These are phyloP conservation scores for Ophryocystis elektroscirrha DNA, from an alignment of 169 alveolate species.

Conservation along the genomic window DNA sequence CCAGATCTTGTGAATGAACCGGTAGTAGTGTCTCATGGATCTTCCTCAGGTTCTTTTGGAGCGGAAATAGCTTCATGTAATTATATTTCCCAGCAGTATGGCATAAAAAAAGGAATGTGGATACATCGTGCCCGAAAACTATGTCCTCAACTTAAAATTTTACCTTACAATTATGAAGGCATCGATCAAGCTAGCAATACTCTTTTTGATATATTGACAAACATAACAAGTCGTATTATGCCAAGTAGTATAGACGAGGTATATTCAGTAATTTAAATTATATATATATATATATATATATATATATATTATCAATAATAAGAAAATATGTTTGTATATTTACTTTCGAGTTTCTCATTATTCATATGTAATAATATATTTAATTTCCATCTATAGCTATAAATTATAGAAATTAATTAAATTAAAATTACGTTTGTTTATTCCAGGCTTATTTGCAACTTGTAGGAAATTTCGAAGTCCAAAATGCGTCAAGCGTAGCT, in stretches of 20 bases:
- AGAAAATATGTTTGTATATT: no score
- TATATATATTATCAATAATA: no score
- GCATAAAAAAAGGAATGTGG: conserved; percentile 16
- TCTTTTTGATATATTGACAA: conserved; percentile 1
- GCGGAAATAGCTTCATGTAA: conserved; percentile 15
- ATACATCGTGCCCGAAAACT: conserved; percentile 5
- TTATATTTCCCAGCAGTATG: conserved; percentile 5
- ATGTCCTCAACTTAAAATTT: conserved; percentile 8
- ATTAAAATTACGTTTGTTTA: no score
- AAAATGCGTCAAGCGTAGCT: conserved; percentile 1
- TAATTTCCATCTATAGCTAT: no score
- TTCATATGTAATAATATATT: no score
- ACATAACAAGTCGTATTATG: conserved; percentile 1
- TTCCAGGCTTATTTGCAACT: no score
- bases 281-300: neutral
- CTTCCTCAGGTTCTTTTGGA: neutral
- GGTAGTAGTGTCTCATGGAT: conserved; percentile 6
- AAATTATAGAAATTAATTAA: no score
- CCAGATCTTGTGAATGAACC: conserved; percentile 9
- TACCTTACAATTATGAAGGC: conserved; percentile 12
- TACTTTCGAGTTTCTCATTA: no score
- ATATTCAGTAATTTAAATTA: neutral
- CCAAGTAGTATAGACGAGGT: conserved; percentile 16
- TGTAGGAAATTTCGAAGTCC: no score
- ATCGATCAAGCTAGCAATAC: conserved; percentile 3